Evolutionary conservation across 2,329 filamentous ascomycete genomes (phyloP).

Genomic region (Fusarium pseudograminearum): DNA sequence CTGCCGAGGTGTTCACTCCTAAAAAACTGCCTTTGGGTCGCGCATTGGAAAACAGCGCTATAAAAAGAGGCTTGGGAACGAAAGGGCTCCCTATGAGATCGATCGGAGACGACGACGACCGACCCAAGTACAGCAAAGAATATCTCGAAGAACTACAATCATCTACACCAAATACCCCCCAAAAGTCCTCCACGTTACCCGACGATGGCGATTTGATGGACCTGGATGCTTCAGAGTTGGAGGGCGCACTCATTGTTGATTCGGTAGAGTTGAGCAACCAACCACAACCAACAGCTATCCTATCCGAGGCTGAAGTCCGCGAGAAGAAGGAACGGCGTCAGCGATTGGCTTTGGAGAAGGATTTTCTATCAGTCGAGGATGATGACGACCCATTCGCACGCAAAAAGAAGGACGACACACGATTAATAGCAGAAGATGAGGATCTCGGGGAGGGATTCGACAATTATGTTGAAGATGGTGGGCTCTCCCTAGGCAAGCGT

Average conservation of each 20-base stretch:
- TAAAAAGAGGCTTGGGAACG: conserved; percentile 63
- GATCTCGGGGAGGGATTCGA: conserved; percentile 95
- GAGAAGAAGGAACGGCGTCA: conserved; percentile 92
- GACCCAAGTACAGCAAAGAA: conserved; percentile 86
- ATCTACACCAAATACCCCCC: conserved; percentile 86
- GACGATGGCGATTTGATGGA: conserved; percentile 65
- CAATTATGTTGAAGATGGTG: conserved; percentile 87
- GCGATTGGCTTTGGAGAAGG: conserved; percentile 77
- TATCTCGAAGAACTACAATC: conserved; percentile 87
- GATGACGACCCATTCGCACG: conserved; percentile 60
- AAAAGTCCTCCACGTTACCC: conserved; percentile 64
- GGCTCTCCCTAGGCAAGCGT: conserved; percentile 80
- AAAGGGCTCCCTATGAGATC: conserved; percentile 67
- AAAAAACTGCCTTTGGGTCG: conserved; percentile 76
- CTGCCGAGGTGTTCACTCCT: conserved; percentile 65
- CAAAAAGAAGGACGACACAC: conserved; percentile 75
- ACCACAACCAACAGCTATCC: conserved; percentile 66
- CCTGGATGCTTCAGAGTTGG: conserved; percentile 70
- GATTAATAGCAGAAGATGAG: conserved; percentile 87
- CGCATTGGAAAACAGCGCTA: conserved; percentile 75
- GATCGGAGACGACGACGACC: conserved; percentile 71
- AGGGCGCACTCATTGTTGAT: conserved; percentile 74
- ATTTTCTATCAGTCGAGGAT: conserved; percentile 74
- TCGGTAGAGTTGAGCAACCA: conserved; percentile 49
- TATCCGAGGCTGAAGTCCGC: conserved; percentile 85